Evolutionary conservation across 805 yeast species (phyloP).

Genomic region (Hagleromyces aurorensis): DNA sequence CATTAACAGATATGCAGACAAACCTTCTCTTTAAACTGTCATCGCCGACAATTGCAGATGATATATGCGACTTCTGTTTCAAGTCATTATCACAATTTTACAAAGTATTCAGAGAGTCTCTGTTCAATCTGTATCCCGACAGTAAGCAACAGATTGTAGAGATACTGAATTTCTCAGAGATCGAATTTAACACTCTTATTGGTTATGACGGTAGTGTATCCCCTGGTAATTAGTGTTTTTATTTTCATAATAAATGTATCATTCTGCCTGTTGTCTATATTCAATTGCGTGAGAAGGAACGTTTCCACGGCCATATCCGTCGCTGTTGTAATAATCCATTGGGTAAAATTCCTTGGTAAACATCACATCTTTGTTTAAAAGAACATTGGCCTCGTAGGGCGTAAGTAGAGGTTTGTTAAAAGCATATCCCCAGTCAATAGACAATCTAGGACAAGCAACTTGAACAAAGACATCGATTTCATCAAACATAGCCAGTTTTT

Average conservation of each 20-base stretch:
- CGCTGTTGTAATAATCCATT: conserved; percentile 88
- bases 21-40: conserved; percentile 48
- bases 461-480: conserved; percentile 93
- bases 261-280: not conserved
- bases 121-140: conserved; percentile 31
- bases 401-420: conserved; percentile 85
- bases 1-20: conserved; percentile 52
- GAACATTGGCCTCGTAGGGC: conserved; percentile 93
- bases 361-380: conserved; percentile 61
- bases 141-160: conserved; percentile 15
- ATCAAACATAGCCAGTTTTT: conserved; percentile 83
- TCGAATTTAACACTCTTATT: conserved; percentile 59
- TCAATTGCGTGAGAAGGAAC: conserved; percentile 39
- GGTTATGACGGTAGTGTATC: conserved; percentile 46
- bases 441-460: conserved; percentile 93
- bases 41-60: conserved; percentile 55
- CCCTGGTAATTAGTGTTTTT: not conserved
- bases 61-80: conserved; percentile 44
- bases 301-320: conserved; percentile 88
- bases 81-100: conserved; percentile 39
- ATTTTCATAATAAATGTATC: conserved; percentile 1
- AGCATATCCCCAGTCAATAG: conserved; percentile 99
- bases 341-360: conserved; percentile 70
- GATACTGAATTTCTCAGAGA: conserved; percentile 23
- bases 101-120: conserved; percentile 30